Percentiles rank a stretch among this genome's conserved stretches.
Conservation (phyloP, 2,329 filamentous ascomycete genomes). For the Cadophora luteo-olivacea region DNA sequence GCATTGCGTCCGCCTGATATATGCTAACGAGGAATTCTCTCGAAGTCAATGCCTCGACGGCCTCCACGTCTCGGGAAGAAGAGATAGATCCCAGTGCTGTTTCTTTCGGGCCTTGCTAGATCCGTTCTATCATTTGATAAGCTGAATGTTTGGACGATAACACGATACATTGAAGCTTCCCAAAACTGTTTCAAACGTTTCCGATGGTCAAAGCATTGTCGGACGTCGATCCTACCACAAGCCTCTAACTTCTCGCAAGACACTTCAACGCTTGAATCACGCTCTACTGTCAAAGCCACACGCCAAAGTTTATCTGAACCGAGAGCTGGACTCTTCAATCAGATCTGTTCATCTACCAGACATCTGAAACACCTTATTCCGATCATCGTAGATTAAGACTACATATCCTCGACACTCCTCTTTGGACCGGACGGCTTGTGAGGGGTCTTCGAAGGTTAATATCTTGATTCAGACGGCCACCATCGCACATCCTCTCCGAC, state of each 20-base stretch:
- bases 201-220: conserved; percentile 46
- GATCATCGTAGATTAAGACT: conserved; percentile 37
- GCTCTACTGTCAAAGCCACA: conserved; percentile 39
- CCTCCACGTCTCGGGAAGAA: conserved; percentile 38
- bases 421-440: conserved; percentile 31
- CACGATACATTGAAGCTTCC: conserved; percentile 42
- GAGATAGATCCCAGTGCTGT: conserved; percentile 33
- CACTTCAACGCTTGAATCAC: conserved; percentile 34
- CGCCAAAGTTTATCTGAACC: conserved; percentile 40
- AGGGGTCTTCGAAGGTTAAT: conserved; percentile 33
- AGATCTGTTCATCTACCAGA: conserved; percentile 37
- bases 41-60: conserved; percentile 37
- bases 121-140: conserved; percentile 39
- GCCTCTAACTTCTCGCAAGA: conserved; percentile 37
- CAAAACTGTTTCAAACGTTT: conserved; percentile 44
- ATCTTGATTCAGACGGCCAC: conserved; percentile 33
- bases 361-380: conserved; percentile 40
- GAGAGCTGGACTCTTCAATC: conserved; percentile 35
- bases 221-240: conserved; percentile 40
- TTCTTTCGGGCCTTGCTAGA: conserved; percentile 38
- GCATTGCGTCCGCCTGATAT: conserved; percentile 34
- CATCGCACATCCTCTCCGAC: conserved; percentile 15
- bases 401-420: conserved; percentile 36
- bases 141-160: conserved; percentile 42
- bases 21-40: conserved; percentile 30